Conservation (phyloP, 192 early-diverging fungal species). For the Backusella westeae region DNA sequence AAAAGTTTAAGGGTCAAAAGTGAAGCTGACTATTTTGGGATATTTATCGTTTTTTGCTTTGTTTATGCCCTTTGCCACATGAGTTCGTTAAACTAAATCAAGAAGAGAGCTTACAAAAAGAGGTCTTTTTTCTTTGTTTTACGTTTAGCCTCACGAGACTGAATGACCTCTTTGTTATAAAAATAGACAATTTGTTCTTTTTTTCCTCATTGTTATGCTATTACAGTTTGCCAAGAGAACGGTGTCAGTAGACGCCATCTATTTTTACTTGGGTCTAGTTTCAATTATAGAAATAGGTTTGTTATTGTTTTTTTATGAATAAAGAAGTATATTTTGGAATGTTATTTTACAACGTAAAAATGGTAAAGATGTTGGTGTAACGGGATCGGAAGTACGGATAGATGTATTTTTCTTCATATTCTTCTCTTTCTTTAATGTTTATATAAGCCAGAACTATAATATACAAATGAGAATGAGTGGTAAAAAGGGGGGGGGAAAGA, state of each 20-base stretch:
- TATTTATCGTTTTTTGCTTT: background rate
- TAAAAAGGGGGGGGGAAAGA: background rate
- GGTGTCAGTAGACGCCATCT: background rate
- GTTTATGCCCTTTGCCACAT: background rate
- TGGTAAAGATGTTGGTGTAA: background rate
- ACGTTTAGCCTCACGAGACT: background rate
- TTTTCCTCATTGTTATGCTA: background rate
- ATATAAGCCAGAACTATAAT: conserved; percentile 7
- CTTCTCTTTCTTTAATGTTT: conserved; percentile 7
- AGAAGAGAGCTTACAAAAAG: background rate
- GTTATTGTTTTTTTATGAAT: background rate
- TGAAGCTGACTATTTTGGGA: background rate
- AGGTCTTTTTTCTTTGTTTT: background rate
- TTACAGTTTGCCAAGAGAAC: background rate
- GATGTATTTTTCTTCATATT: background rate
- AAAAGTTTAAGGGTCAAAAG: background rate
- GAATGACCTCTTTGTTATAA: background rate
- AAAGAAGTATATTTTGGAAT: background rate
- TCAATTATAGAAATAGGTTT: background rate
- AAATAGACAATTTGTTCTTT: background rate
- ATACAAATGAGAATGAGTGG: conserved; percentile 3
- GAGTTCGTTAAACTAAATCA: background rate
- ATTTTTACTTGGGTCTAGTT: background rate
- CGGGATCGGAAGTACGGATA: background rate
- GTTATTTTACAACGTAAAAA: background rate